Evolutionary conservation across 257 asterid genomes (phyloP).

Genomic region (Cordia subcordata): DNA sequence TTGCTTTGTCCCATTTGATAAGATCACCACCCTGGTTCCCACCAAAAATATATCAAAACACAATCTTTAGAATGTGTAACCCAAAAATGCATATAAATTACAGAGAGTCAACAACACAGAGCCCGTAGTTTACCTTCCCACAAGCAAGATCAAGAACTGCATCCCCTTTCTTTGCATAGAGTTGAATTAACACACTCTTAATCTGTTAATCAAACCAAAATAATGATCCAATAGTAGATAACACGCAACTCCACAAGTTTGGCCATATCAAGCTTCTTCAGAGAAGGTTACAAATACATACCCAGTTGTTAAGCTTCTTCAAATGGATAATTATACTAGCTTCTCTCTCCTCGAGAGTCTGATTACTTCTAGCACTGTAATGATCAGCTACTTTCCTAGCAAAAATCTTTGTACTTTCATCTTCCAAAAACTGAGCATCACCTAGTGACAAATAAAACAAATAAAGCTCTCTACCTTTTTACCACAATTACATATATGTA

Average conservation of each 20-base stretch:
- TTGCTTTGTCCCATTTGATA: conserved; percentile 99
- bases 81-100: background rate
- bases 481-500: background rate
- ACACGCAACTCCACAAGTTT: background rate
- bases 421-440: conserved; percentile 57
- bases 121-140: conserved; percentile 65
- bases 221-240: background rate
- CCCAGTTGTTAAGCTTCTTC: conserved; percentile 98
- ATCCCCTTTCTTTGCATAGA: conserved; percentile 76
- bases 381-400: conserved; percentile 97
- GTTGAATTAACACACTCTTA: conserved; percentile 92
- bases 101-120: background rate
- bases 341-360: conserved; percentile 92
- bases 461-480: conserved; percentile 12
- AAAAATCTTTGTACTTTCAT: conserved; percentile 65
- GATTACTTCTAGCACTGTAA: conserved; percentile 93
- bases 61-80: background rate
- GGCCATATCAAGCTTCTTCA: background rate
- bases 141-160: conserved; percentile 97
- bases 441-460: conserved; percentile 28
- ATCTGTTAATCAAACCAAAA: conserved; percentile 44
- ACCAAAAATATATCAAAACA: background rate
- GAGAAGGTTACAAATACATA: conserved; percentile 18
- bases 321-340: conserved; percentile 97
- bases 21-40: conserved; percentile 90